A percentile compares a stretch with the other conserved stretches of the same genome.
Evolutionary conservation across 2,329 filamentous ascomycete genomes (phyloP).

Genomic region (Tolypocladium tundrense): DNA sequence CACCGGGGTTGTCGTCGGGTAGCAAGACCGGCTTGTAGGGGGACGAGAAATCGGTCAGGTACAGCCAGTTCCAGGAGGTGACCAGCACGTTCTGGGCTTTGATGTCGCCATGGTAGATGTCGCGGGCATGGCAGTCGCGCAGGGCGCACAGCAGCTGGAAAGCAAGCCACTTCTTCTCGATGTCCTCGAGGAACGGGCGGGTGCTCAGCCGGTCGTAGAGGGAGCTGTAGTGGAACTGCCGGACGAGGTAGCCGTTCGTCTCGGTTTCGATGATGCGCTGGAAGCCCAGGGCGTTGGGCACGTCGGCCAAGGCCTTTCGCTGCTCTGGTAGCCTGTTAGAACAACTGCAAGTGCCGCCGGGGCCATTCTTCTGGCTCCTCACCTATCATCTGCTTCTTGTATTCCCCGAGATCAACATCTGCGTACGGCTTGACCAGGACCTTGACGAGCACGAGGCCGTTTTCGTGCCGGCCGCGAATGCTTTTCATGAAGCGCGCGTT

Average conservation of each 20-base stretch:
- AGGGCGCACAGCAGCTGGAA: constrained; percentile 91
- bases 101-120: constrained; percentile 94
- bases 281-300: constrained; percentile 86
- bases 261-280: constrained; percentile 86
- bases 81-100: constrained; percentile 96
- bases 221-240: constrained; percentile 93
- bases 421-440: constrained; percentile 88
- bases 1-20: constrained; percentile 91
- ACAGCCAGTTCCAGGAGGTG: constrained; percentile 99
- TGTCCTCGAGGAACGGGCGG: constrained; percentile 88
- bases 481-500: constrained; percentile 95
- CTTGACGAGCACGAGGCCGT: constrained; percentile 89
- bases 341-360: not conserved
- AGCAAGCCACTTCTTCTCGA: constrained; percentile 97
- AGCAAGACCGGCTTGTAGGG: constrained; percentile 90
- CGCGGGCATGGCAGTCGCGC: constrained; percentile 79
- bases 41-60: constrained; percentile 93
- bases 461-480: constrained; percentile 78
- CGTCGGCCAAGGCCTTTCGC: constrained; percentile 64
- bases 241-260: constrained; percentile 83
- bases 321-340: constrained; percentile 46
- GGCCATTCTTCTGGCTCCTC: constrained; percentile 17
- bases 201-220: constrained; percentile 96
- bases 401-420: constrained; percentile 67
- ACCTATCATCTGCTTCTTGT: constrained; percentile 70